Evolutionary conservation across 352 stramenopile genomes (phyloP), one percentile per base, ranked within the genome.

Genomic region (Phytophthora sojae): DNA sequence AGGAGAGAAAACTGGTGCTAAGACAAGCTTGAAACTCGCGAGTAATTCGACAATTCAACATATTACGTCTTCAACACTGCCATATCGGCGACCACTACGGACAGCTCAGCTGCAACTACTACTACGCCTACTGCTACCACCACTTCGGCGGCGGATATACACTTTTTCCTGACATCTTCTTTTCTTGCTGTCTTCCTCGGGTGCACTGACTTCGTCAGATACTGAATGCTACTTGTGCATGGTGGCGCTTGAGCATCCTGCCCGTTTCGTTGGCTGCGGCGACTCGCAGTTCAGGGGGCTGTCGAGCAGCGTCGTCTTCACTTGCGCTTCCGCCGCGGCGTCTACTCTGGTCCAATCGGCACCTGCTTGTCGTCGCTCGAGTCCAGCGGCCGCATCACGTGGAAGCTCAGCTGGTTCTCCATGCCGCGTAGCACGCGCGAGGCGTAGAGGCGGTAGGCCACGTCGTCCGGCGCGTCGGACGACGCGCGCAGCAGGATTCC

Each of bases 361-460:
- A 21, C 17, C n/a, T 25, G 35, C 17, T 32, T 42, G n/a, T 19
- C 57, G 3, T 52, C n/a, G 29, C 19, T 42, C 23, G 45, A 45
- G n/a, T 64, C 19, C 42, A 81, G 44, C 21, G 76, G 80, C 47
- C 79, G 67, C 84, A 93, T 91, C 56, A 83, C 73, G 55, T 93
- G 77, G 70, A 95, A 95, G 62, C 50, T 71, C 32, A 94, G 50
- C 58, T 93, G 82, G 6, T 25, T 53, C 21, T 73, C 53, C 80
- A 95, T 88, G 23, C 73, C 53, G 23, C 84, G 77, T 66, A 95
- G 72, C 67, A 91, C 83, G 9, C 61, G 57, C 88, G 86, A 95
- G 21, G 86, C 81, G 53, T 85, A 88, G 32, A 75, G 74, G 25
- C 88, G 80, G 62, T 83, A 93, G 39, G 73, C 65, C 14, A 78